These are phyloP conservation scores for Craterostigma plantagineum DNA, from an alignment of 257 asterid genomes.

Conservation along the genomic window DNA sequence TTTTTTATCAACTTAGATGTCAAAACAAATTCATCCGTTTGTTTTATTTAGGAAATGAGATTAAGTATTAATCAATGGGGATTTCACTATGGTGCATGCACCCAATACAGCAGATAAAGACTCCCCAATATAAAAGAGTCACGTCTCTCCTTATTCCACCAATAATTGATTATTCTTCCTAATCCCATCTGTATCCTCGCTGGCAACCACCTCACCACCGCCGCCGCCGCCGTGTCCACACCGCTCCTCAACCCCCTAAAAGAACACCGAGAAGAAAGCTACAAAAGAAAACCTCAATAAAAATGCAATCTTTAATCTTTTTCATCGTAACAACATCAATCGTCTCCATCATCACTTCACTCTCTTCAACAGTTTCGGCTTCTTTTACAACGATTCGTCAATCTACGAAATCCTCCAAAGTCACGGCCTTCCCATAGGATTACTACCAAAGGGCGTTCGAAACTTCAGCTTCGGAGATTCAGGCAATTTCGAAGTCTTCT, in stretches of 20 bases:
- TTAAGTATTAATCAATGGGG: no score
- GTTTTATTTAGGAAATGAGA: no score
- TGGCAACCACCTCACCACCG: slow-evolving; percentile 19
- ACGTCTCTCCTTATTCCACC: slow-evolving; percentile 14
- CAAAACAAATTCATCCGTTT: no score
- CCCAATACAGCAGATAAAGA: slow-evolving; percentile 9
- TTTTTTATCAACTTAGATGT: no score
- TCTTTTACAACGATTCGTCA: slow-evolving; percentile 16
- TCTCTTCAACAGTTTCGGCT: no score
- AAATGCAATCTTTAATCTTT: slow-evolving; percentile 20
- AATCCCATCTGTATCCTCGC: slow-evolving; percentile 36
- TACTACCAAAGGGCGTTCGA: slow-evolving; percentile 69
- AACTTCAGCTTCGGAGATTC: slow-evolving; percentile 43
- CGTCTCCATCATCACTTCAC: slow-evolving; percentile 11
- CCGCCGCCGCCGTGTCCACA: not conserved
- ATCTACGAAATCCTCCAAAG: slow-evolving; percentile 46
- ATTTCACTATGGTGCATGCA: not conserved
- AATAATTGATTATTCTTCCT: slow-evolving; percentile 39
- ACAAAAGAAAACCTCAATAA: not conserved
- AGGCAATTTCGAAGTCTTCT: slow-evolving; percentile 54
- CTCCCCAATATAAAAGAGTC: not conserved
- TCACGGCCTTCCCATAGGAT: slow-evolving; percentile 74
- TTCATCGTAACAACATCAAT: slow-evolving; percentile 7
- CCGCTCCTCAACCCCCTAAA: not conserved
- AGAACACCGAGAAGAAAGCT: not conserved